Conservation (phyloP, 495 filamentous ascomycete genomes). For the Penicillium odoratum region DNA sequence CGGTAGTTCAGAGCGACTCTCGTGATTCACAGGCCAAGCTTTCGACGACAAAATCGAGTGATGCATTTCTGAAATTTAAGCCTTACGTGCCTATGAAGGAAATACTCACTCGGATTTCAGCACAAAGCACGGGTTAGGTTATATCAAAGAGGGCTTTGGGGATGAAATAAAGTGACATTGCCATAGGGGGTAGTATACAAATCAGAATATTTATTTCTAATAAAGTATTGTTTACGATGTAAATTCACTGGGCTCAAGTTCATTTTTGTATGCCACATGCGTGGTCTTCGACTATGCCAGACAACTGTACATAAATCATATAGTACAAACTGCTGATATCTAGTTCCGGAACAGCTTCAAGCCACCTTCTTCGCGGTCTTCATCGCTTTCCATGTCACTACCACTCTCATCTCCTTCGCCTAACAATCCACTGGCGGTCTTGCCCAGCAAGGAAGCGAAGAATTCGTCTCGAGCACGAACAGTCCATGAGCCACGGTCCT, state of each 20-base stretch:
- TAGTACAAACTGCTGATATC: constrained; percentile 8
- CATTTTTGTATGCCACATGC: neutral
- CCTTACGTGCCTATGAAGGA: neutral
- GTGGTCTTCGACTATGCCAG: neutral
- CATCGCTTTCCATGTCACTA: constrained; percentile 52
- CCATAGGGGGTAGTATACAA: too few relatives aligned
- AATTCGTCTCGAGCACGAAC: constrained; percentile 77
- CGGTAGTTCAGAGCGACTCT: neutral
- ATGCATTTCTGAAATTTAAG: neutral
- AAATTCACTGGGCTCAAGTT: neutral
- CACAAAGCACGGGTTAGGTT: neutral
- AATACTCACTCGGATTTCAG: neutral
- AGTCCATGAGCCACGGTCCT: constrained; percentile 77
- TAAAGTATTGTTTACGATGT: neutral
- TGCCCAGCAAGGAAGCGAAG: constrained; percentile 83
- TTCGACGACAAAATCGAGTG: neutral
- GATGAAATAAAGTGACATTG: neutral
- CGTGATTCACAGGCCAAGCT: neutral
- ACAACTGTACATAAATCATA: neutral
- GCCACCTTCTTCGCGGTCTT: constrained; percentile 62
- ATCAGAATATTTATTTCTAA: too few relatives aligned
- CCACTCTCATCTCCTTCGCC: constrained; percentile 65
- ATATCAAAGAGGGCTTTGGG: neutral
- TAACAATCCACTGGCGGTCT: constrained; percentile 63
- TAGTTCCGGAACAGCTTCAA: constrained; percentile 72